Evolutionary conservation across 169 alveolate species (phyloP).

Genomic region (Perkinsus chesapeaki): DNA sequence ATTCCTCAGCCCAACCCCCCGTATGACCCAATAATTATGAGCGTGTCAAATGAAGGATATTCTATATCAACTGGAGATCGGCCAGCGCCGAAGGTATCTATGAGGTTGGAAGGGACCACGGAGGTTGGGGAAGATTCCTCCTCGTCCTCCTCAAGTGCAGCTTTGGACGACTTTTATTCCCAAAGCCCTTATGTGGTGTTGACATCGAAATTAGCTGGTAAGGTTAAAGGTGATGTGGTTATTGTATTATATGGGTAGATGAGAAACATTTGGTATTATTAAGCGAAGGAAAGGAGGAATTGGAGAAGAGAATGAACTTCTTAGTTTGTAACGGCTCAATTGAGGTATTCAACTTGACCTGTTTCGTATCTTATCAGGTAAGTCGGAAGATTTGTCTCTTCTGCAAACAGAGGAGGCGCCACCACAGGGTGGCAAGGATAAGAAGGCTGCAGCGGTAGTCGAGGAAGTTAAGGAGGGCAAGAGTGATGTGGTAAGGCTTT

Average conservation of each 20-base stretch:
- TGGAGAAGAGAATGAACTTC: not conserved
- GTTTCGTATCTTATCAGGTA: not conserved
- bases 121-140: not conserved
- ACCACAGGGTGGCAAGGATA: not conserved
- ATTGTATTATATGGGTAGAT: not conserved
- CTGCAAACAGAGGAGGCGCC: not conserved
- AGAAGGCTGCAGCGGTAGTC: not conserved
- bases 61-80: not conserved
- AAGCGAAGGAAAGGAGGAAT: not conserved
- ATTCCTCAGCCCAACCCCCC: not conserved
- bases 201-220: not conserved
- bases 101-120: not conserved
- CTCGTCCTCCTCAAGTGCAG: no score
- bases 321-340: not conserved
- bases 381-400: not conserved
- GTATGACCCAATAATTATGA: not conserved
- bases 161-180: not conserved
- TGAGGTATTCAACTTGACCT: not conserved
- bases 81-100: not conserved
- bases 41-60: not conserved
- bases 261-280: not conserved
- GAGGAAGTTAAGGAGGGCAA: not conserved
- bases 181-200: not conserved
- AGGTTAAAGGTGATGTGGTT: not conserved
- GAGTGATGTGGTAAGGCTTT: not conserved